These are phyloP conservation scores for Coemansia brasiliensis DNA, from an alignment of 192 early-diverging fungal species.

Conservation along the genomic window DNA sequence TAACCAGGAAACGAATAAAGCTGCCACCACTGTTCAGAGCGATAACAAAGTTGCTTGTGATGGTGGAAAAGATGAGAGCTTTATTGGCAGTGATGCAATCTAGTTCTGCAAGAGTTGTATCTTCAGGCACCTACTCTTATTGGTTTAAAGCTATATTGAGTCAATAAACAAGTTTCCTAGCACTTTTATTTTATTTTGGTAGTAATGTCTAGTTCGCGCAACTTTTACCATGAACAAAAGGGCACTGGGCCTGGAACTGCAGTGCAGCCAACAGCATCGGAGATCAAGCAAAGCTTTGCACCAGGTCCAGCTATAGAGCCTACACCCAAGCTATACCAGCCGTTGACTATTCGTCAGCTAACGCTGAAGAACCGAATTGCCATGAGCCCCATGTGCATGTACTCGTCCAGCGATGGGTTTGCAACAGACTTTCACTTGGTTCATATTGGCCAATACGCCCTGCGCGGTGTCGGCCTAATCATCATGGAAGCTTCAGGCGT, in stretches of 20 bases:
- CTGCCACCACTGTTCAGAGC: too few relatives aligned
- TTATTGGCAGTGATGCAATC: too few relatives aligned
- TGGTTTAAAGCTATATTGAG: too few relatives aligned
- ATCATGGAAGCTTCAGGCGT: conserved; percentile 81
- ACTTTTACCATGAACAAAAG: conserved; percentile 39
- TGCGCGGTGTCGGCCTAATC: conserved; percentile 76
- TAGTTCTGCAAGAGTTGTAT: too few relatives aligned
- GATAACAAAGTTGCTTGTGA: too few relatives aligned
- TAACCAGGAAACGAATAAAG: too few relatives aligned
- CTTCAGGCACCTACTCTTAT: too few relatives aligned
- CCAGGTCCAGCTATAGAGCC: conserved; percentile 9
- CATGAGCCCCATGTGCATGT: conserved; percentile 86
- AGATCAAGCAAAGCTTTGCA: conserved; percentile 36
- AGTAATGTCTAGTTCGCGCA: conserved; percentile 5
- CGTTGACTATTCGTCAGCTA: conserved; percentile 64
- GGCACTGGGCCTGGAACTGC: conserved; percentile 33
- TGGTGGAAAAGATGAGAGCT: too few relatives aligned
- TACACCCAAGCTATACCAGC: conserved; percentile 63
- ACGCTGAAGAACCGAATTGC: conserved; percentile 76
- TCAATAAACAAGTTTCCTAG: too few relatives aligned
- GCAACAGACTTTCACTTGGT: conserved; percentile 67
- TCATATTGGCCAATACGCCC: conserved; percentile 68
- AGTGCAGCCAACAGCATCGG: conserved; percentile 34
- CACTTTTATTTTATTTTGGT: too few relatives aligned
- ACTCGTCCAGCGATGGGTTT: conserved; percentile 66